Conservation (phyloP, 2,329 filamentous ascomycete genomes). For the Fusarium sulawesiense region DNA sequence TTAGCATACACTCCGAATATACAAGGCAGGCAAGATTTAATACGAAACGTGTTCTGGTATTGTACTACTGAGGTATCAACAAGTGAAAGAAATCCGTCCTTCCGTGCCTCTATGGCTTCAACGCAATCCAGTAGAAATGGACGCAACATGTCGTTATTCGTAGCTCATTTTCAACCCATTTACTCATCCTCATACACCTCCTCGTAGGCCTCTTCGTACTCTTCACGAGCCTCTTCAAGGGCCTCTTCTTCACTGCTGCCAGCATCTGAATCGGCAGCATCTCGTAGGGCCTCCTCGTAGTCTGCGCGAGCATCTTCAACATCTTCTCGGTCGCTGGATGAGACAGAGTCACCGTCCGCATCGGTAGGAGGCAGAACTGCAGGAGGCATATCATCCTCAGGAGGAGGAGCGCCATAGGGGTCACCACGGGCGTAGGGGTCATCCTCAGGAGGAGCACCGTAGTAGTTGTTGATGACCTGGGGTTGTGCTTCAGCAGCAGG, state of each 20-base stretch:
- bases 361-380: conserved; percentile 54
- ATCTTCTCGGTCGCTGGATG: conserved; percentile 56
- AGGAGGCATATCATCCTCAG: conserved; percentile 46
- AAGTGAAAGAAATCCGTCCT: conserved; percentile 28
- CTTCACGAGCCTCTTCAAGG: conserved; percentile 64
- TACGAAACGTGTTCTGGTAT: conserved; percentile 17
- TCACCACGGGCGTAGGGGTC: conserved; percentile 29
- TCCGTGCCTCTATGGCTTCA: conserved; percentile 23
- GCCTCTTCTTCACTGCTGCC: conserved; percentile 65
- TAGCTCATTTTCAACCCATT: conserved; percentile 25
- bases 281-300: conserved; percentile 57
- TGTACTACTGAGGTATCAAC: conserved; percentile 38
- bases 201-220: conserved; percentile 55
- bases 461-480: conserved; percentile 30
- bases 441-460: conserved; percentile 32
- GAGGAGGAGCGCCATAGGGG: conserved; percentile 11
- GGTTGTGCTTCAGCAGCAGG: neutral
- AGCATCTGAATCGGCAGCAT: conserved; percentile 55
- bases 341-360: conserved; percentile 56
- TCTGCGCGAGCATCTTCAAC: conserved; percentile 57
- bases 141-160: conserved; percentile 41
- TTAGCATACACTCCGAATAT: neutral
- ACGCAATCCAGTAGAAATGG: conserved; percentile 32
- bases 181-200: conserved; percentile 46
- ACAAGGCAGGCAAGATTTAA: neutral